Evolutionary conservation across 1,139 yeast genomes (phyloP).

Genomic region (Saccharomyces hybrid): DNA sequence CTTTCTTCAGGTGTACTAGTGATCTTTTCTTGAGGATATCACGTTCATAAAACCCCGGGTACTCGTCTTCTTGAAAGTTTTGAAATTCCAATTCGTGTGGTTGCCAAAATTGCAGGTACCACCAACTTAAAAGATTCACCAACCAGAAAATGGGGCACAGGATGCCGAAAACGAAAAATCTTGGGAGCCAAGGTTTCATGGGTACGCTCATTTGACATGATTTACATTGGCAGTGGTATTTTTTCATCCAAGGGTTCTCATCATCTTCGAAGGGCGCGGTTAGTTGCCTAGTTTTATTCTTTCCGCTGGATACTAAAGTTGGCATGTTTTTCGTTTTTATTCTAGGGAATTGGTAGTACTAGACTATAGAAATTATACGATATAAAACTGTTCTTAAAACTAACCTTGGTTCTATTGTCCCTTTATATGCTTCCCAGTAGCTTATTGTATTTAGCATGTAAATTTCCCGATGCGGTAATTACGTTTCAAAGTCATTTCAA

Average conservation of each 20-base stretch:
- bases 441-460: constrained; percentile 8
- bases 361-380: neutral
- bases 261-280: neutral
- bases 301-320: neutral
- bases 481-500: constrained; percentile 9
- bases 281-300: neutral
- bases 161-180: constrained; percentile 20
- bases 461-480: constrained; percentile 16
- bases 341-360: neutral
- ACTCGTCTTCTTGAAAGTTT: constrained; percentile 13
- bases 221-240: constrained; percentile 18
- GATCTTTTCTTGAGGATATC: constrained; percentile 6
- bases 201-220: constrained; percentile 14
- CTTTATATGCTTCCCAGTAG: neutral
- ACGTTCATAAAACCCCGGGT: constrained; percentile 22
- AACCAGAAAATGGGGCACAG: constrained; percentile 23
- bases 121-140: constrained; percentile 12
- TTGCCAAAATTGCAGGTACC: constrained; percentile 13
- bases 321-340: neutral
- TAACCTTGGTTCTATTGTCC: constrained; percentile 12
- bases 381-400: constrained; percentile 6
- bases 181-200: constrained; percentile 7
- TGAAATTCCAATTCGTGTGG: constrained; percentile 14
- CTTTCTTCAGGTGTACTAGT: neutral
- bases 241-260: constrained; percentile 1